Conservation (phyloP, 2,329 filamentous ascomycete genomes). For the Penicillium hesseltinei region DNA sequence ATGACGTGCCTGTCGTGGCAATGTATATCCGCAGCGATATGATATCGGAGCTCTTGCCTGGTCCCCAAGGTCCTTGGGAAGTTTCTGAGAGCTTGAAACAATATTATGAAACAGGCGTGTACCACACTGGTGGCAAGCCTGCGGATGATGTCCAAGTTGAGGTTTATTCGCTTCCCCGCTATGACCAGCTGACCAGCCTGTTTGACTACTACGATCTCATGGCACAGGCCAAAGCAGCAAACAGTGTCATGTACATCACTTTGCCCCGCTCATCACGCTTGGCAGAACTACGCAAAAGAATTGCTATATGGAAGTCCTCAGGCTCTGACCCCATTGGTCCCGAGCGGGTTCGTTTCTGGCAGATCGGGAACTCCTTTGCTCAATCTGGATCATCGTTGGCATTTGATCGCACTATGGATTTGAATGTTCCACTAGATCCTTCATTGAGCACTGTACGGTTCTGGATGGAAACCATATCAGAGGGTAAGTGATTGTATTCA, state of each 20-base stretch:
- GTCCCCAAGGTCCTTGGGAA: constrained; percentile 49
- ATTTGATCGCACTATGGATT: constrained; percentile 35
- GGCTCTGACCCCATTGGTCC: constrained; percentile 24
- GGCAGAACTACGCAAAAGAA: constrained; percentile 39
- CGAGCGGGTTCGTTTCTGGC: constrained; percentile 43
- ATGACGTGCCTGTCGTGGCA: constrained; percentile 54
- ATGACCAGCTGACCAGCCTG: constrained; percentile 37
- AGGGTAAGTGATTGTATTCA: constrained; percentile 24
- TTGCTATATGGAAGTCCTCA: constrained; percentile 33
- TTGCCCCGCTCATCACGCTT: constrained; percentile 35
- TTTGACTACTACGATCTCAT: constrained; percentile 48
- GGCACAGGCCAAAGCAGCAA: constrained; percentile 36
- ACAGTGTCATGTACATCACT: constrained; percentile 37
- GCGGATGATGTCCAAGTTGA: constrained; percentile 38
- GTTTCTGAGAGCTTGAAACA: constrained; percentile 41
- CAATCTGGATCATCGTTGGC: constrained; percentile 35
- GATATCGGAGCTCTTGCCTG: constrained; percentile 41
- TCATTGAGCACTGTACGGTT: constrained; percentile 33
- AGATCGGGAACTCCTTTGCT: constrained; percentile 37
- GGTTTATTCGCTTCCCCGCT: constrained; percentile 38
- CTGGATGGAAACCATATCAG: constrained; percentile 42
- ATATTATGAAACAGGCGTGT: constrained; percentile 39
- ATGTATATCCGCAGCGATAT: constrained; percentile 57
- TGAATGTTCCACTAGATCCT: constrained; percentile 30
- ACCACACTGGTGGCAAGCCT: constrained; percentile 15